These are phyloP conservation scores for Cladosporium sp. DNA, from an alignment of 2,329 filamentous ascomycete species.

Conservation along the genomic window DNA sequence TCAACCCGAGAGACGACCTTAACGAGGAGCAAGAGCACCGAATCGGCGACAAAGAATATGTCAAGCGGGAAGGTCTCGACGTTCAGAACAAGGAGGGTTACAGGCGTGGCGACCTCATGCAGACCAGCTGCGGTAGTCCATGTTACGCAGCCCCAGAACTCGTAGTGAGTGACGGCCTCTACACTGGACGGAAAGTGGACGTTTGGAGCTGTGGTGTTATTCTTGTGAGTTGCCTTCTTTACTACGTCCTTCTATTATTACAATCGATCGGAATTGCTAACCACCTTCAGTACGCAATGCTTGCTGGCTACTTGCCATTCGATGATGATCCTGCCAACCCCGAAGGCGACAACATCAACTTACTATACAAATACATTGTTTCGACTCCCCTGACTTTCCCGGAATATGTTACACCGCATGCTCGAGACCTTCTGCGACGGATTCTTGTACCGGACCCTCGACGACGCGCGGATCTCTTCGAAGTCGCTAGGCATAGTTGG, in stretches of 20 bases:
- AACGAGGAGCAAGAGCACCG: conserved; percentile 87
- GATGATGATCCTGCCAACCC: conserved; percentile 98
- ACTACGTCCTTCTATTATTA: background rate
- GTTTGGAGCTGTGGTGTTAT: conserved; percentile 99
- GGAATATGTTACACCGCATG: conserved; percentile 97
- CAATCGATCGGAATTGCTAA: conserved; percentile 5
- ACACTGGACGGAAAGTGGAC: conserved; percentile 96
- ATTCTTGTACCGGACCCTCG: conserved; percentile 94
- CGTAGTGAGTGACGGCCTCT: conserved; percentile 94
- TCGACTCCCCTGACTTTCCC: conserved; percentile 95
- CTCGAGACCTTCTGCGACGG: conserved; percentile 82
- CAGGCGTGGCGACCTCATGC: conserved; percentile 92
- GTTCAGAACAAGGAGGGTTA: conserved; percentile 61
- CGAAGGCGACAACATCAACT: conserved; percentile 97
- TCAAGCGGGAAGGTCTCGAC: conserved; percentile 83
- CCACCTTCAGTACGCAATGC: conserved; percentile 80
- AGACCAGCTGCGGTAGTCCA: conserved; percentile 96
- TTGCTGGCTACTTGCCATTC: conserved; percentile 94
- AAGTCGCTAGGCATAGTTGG: conserved; percentile 97
- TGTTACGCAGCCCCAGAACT: conserved; percentile 97
- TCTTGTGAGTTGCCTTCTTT: conserved; percentile 60
- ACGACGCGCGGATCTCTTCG: conserved; percentile 92
- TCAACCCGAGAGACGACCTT: conserved; percentile 83
- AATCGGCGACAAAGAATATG: conserved; percentile 79
- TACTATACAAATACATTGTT: conserved; percentile 98